A percentile compares a stretch with the other conserved stretches of the same genome.
phyloP scores from a whole-genome alignment of 768 basidiomycete species.

The Russula virescens region DNA sequence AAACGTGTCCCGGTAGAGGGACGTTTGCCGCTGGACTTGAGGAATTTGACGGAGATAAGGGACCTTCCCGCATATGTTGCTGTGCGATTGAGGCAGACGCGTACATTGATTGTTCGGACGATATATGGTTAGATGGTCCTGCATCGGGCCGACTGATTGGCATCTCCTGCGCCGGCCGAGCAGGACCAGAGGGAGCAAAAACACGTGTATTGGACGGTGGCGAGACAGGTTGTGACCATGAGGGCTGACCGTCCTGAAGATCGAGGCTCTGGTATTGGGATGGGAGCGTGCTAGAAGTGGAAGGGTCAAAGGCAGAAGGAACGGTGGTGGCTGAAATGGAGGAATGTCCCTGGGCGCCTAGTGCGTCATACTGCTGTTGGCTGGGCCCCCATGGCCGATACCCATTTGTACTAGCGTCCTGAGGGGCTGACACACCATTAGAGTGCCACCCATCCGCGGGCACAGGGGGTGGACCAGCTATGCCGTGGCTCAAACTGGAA shows the following conservation, averaged over 20 bases:
- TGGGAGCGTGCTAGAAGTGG: slow-evolving; percentile 17
- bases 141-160: neutral
- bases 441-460: slow-evolving; percentile 15
- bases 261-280: slow-evolving; percentile 17
- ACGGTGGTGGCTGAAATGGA: slow-evolving; percentile 13
- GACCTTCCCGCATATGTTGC: slow-evolving; percentile 23
- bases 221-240: slow-evolving; percentile 22
- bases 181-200: slow-evolving; percentile 14
- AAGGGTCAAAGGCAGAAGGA: slow-evolving; percentile 15
- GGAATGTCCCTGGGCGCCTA: slow-evolving; percentile 18
- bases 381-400: slow-evolving; percentile 21
- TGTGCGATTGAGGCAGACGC: slow-evolving; percentile 26
- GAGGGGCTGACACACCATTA: slow-evolving; percentile 7
- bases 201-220: slow-evolving; percentile 14
- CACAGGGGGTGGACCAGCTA: slow-evolving; percentile 11
- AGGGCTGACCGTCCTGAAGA: slow-evolving; percentile 14
- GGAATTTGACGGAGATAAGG: slow-evolving; percentile 29
- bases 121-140: slow-evolving; percentile 7
- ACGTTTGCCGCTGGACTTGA: slow-evolving; percentile 34
- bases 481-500: slow-evolving; percentile 4
- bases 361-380: slow-evolving; percentile 5
- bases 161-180: slow-evolving; percentile 9
- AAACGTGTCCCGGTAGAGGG: slow-evolving; percentile 59
- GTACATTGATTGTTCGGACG: slow-evolving; percentile 26
- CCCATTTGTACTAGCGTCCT: slow-evolving; percentile 19